A percentile compares a stretch with the other conserved stretches of the same genome.
Evolutionary conservation across 495 filamentous ascomycete genomes (phyloP).

Genomic region (Lasiosphaeria hispida): DNA sequence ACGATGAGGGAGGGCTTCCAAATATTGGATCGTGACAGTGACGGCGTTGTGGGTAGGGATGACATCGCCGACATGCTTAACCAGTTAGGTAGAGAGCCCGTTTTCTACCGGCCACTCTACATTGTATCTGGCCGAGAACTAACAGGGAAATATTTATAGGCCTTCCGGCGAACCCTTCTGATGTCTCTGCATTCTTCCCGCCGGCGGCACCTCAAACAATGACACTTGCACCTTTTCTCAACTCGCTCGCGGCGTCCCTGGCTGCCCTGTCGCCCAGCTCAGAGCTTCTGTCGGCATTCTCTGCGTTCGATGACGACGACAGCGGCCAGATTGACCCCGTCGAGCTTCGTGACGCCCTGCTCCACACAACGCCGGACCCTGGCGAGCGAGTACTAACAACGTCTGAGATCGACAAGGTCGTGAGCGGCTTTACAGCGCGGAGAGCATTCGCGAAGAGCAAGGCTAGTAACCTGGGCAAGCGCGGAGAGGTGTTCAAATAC

Average conservation of each 20-base stretch:
- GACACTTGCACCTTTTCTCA: slow-evolving; percentile 80
- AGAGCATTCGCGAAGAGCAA: slow-evolving; percentile 65
- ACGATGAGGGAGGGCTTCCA: slow-evolving; percentile 83
- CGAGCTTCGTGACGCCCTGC: slow-evolving; percentile 77
- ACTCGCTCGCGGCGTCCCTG: slow-evolving; percentile 69
- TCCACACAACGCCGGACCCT: slow-evolving; percentile 74
- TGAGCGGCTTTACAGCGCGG: slow-evolving; percentile 80
- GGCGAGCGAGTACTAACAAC: slow-evolving; percentile 67
- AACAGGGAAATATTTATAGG: slow-evolving; percentile 30
- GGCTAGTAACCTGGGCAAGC: slow-evolving; percentile 45
- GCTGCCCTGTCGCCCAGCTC: slow-evolving; percentile 65
- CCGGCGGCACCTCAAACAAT: slow-evolving; percentile 62
- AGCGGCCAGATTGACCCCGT: slow-evolving; percentile 84
- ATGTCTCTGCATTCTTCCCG: slow-evolving; percentile 75
- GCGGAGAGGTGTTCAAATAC: slow-evolving; percentile 76
- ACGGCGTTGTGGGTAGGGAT: slow-evolving; percentile 69
- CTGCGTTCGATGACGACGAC: slow-evolving; percentile 94
- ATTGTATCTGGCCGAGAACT: background rate
- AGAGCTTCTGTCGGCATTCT: slow-evolving; percentile 82
- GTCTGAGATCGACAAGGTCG: slow-evolving; percentile 75
- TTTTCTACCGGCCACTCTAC: background rate
- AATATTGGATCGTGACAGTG: slow-evolving; percentile 78
- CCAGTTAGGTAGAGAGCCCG: slow-evolving; percentile 59
- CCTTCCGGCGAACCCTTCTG: slow-evolving; percentile 51
- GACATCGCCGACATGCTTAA: slow-evolving; percentile 78